These are phyloP conservation scores for Cerioporus squamosus DNA, from an alignment of 1,284 basidiomycete species.

Conservation along the genomic window DNA sequence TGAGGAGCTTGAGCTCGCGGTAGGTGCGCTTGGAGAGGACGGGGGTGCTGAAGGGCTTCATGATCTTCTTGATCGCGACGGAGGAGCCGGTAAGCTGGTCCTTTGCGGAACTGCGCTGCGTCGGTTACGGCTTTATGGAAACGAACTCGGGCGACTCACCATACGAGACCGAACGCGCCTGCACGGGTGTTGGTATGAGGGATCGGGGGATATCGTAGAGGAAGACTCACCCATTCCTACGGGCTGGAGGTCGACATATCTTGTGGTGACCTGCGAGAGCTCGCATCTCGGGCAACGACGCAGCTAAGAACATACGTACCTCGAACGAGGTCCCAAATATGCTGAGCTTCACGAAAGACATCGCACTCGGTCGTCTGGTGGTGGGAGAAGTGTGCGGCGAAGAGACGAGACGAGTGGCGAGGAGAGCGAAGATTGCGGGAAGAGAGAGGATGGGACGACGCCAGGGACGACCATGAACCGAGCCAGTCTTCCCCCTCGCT, in stretches of 20 bases:
- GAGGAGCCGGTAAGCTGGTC: conserved; percentile 95
- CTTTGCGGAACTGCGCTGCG: conserved; percentile 82
- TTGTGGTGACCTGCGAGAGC: conserved; percentile 82
- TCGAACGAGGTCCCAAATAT: conserved; percentile 98
- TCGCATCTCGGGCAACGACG: background rate
- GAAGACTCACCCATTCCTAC: conserved; percentile 91
- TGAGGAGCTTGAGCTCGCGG: conserved; percentile 97
- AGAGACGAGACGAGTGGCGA: background rate
- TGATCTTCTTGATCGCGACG: conserved; percentile 88
- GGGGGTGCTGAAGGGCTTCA: conserved; percentile 90
- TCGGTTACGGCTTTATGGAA: background rate
- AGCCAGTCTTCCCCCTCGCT: conserved; percentile 1
- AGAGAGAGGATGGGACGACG: conserved; percentile 3
- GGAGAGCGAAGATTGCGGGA: background rate
- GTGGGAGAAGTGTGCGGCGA: background rate
- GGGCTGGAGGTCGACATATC: conserved; percentile 99
- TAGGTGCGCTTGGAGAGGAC: conserved; percentile 99
- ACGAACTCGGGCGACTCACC: conserved; percentile 53
- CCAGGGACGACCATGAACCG: background rate
- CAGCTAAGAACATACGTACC: conserved; percentile 45
- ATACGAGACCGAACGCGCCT: conserved; percentile 96
- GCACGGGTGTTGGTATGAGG: conserved; percentile 20
- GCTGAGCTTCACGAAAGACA: conserved; percentile 97
- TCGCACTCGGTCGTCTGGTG: conserved; percentile 32
- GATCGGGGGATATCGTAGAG: conserved; percentile 24